Evolutionary conservation across 106 monocot species (phyloP).

Genomic region (Allium sativum): DNA sequence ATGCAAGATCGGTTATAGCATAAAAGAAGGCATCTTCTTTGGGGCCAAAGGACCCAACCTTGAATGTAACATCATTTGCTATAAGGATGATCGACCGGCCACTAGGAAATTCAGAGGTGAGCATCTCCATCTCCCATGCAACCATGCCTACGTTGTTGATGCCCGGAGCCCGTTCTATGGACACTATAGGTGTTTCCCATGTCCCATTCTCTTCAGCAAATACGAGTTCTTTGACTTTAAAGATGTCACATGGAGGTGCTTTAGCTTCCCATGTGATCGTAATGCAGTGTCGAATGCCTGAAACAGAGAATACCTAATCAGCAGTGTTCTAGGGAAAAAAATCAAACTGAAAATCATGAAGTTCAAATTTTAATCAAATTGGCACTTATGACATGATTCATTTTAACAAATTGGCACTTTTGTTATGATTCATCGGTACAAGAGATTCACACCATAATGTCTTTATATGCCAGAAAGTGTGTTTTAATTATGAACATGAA

Average conservation of each 20-base stretch:
- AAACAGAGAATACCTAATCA: neutral
- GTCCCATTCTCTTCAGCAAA: slow-evolving; percentile 52
- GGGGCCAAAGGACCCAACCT: slow-evolving; percentile 92
- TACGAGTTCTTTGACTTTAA: slow-evolving; percentile 59
- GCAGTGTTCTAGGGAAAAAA: neutral
- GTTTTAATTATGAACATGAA: too few species aligned
- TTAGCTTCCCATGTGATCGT: slow-evolving; percentile 39
- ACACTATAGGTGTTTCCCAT: slow-evolving; percentile 66
- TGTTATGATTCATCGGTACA: too few species aligned
- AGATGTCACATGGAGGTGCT: slow-evolving; percentile 8
- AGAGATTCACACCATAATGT: too few species aligned
- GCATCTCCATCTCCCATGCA: slow-evolving; percentile 79
- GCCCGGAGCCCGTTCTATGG: slow-evolving; percentile 49
- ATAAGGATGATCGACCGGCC: slow-evolving; percentile 82
- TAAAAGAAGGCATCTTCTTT: slow-evolving; percentile 92
- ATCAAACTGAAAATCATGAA: too few species aligned
- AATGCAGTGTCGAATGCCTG: slow-evolving; percentile 91
- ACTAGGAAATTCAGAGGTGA: slow-evolving; percentile 75
- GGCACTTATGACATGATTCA: too few species aligned
- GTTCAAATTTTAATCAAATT: neutral
- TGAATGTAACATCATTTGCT: slow-evolving; percentile 86
- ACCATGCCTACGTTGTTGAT: slow-evolving; percentile 89
- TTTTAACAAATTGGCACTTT: too few species aligned
- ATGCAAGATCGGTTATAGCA: slow-evolving; percentile 69
- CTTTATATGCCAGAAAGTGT: too few species aligned